phyloP scores from a whole-genome alignment of 73 alveolate species.

The Effrenium voratum region DNA sequence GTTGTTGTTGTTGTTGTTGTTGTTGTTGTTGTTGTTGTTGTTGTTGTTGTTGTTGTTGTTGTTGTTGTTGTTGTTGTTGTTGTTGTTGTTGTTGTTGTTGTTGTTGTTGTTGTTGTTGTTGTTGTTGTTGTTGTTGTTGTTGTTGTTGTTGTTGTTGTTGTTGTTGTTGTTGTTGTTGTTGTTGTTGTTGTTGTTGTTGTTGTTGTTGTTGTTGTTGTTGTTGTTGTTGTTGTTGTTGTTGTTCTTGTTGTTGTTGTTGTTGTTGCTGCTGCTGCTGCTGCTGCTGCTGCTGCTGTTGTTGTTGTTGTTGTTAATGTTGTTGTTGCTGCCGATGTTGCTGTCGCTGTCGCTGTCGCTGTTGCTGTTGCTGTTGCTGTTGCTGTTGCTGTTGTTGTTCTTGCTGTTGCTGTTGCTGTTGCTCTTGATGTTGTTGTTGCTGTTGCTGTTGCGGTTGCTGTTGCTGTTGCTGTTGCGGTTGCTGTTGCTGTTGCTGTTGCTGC shows the following conservation, averaged over 20 bases:
- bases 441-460: too few relatives aligned
- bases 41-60: conserved; percentile 35
- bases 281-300: too few relatives aligned
- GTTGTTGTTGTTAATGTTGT: too few relatives aligned
- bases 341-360: too few relatives aligned
- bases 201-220: conserved; percentile 37
- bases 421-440: too few relatives aligned
- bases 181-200: conserved; percentile 37
- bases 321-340: too few relatives aligned
- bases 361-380: too few relatives aligned
- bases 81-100: conserved; percentile 37
- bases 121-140: conserved; percentile 37
- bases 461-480: too few relatives aligned
- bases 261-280: background rate
- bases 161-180: conserved; percentile 35
- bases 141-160: conserved; percentile 37
- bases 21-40: conserved; percentile 37
- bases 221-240: conserved; percentile 35
- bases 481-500: too few relatives aligned
- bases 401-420: too few relatives aligned
- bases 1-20: conserved; percentile 37
- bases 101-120: conserved; percentile 35
- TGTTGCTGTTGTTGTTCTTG: too few relatives aligned
- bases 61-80: conserved; percentile 37
- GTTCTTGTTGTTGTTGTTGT: conserved; percentile 31